Conservation (phyloP, 257 asterid species). For the Ilex asprella region DNA sequence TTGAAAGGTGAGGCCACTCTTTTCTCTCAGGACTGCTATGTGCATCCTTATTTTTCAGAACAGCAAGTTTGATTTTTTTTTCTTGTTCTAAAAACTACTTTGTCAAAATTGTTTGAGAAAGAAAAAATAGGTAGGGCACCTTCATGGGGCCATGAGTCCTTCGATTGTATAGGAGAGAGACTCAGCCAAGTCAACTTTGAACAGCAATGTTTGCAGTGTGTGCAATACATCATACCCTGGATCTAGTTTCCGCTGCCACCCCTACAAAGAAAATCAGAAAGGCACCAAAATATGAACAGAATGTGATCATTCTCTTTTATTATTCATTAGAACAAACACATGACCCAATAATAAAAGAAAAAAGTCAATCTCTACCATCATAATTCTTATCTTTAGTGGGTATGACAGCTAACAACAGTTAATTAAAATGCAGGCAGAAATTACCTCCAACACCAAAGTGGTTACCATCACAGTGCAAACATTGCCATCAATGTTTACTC, state of each 20-base stretch:
- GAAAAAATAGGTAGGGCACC: background rate
- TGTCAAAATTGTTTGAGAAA: background rate
- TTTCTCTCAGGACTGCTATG: too few species aligned
- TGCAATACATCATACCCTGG: conserved; percentile 66
- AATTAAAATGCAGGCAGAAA: conserved; percentile 7
- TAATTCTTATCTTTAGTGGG: too few species aligned
- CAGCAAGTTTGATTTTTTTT: too few species aligned
- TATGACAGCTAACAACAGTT: conserved; percentile 2
- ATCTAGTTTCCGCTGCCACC: conserved; percentile 93
- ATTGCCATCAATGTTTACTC: conserved; percentile 80
- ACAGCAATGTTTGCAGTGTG: conserved; percentile 58
- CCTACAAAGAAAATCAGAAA: conserved; percentile 26
- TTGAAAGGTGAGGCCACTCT: too few species aligned
- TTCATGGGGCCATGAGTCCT: conserved; percentile 78
- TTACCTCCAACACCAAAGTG: conserved; percentile 79
- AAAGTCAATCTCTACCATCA: too few species aligned
- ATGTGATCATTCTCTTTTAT: background rate
- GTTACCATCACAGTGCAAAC: conserved; percentile 81
- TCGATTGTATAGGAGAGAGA: conserved; percentile 69
- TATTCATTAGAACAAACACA: background rate
- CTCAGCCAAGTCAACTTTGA: conserved; percentile 70
- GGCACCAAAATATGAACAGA: background rate
- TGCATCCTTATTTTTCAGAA: too few species aligned
- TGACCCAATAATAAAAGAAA: background rate
- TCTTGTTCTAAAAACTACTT: too few species aligned